Percentiles rank a stretch among this genome's conserved stretches.
phyloP scores from a whole-genome alignment of 495 filamentous ascomycete species.

The Aspergillus sclerotioniger region DNA sequence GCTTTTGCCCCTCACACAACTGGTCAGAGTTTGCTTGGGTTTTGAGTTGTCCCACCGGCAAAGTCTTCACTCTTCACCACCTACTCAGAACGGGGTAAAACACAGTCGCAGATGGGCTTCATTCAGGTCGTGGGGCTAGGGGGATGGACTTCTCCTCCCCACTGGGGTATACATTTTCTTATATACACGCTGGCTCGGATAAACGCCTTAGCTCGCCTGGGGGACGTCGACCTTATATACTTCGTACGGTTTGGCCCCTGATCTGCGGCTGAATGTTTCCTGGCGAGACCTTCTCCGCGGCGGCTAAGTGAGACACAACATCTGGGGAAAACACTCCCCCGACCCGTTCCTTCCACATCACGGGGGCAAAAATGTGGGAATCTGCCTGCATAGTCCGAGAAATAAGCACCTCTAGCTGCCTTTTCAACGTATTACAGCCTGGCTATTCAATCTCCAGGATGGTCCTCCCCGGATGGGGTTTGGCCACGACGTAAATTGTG shows the following conservation, averaged over 20 bases:
- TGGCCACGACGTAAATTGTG: constrained; percentile 31
- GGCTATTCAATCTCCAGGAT: constrained; percentile 29
- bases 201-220: background rate
- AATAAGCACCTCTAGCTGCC: background rate
- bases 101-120: background rate
- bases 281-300: constrained; percentile 10
- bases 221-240: background rate
- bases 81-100: background rate
- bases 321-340: constrained; percentile 41
- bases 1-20: background rate
- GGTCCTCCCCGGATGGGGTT: constrained; percentile 30
- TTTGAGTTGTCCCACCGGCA: constrained; percentile 3
- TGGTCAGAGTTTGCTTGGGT: background rate
- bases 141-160: background rate
- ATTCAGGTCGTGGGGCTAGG: background rate
- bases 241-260: background rate
- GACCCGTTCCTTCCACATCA: constrained; percentile 21
- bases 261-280: constrained; percentile 19
- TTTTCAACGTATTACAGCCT: constrained; percentile 20
- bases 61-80: constrained; percentile 7
- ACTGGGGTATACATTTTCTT: background rate
- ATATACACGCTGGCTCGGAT: background rate
- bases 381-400: constrained; percentile 8
- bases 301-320: constrained; percentile 9
- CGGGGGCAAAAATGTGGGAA: constrained; percentile 16